A percentile compares a stretch with the other conserved stretches of the same genome.
These are phyloP conservation scores for Capsicum pubescens DNA, from an alignment of 257 asterid genomes.

Conservation along the genomic window DNA sequence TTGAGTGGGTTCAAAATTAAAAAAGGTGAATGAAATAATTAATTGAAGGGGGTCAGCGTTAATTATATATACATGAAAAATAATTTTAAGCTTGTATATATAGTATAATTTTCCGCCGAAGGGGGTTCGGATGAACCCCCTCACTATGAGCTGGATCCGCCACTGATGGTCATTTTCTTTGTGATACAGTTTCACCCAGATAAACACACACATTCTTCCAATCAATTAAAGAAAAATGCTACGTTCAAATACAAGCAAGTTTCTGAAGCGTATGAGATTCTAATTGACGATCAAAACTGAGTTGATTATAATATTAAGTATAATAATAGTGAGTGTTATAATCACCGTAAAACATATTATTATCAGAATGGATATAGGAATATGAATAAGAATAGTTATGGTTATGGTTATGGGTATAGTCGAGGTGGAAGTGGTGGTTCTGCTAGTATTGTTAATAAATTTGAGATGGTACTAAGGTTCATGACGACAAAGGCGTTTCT, in stretches of 20 bases:
- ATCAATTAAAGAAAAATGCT: conserved; percentile 53
- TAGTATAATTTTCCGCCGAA: too few species aligned
- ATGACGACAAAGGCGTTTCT: conserved; percentile 65
- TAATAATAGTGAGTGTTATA: neutral
- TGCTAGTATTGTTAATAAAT: conserved; percentile 38
- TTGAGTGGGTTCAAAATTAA: too few species aligned
- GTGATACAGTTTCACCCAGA: conserved; percentile 66
- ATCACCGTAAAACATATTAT: conserved; percentile 33
- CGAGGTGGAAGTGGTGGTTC: conserved; percentile 42
- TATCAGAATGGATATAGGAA: conserved; percentile 40
- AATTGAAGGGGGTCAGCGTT: too few species aligned
- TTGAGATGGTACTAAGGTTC: conserved; percentile 66
- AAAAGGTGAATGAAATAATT: too few species aligned
- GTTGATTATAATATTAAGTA: conserved; percentile 66
- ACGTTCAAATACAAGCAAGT: conserved; percentile 72
- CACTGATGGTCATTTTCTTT: too few species aligned
- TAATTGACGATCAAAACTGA: conserved; percentile 71
- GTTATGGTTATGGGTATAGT: conserved; percentile 40
- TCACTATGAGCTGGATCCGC: too few species aligned
- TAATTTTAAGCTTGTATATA: too few species aligned
- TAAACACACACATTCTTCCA: conserved; percentile 74
- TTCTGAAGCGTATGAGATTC: conserved; percentile 83
- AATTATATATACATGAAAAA: too few species aligned
- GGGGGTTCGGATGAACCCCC: too few species aligned
- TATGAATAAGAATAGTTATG: neutral